phyloP scores from a whole-genome alignment of 2,329 filamentous ascomycete genomes.

The Aureobasidium subglaciale region DNA sequence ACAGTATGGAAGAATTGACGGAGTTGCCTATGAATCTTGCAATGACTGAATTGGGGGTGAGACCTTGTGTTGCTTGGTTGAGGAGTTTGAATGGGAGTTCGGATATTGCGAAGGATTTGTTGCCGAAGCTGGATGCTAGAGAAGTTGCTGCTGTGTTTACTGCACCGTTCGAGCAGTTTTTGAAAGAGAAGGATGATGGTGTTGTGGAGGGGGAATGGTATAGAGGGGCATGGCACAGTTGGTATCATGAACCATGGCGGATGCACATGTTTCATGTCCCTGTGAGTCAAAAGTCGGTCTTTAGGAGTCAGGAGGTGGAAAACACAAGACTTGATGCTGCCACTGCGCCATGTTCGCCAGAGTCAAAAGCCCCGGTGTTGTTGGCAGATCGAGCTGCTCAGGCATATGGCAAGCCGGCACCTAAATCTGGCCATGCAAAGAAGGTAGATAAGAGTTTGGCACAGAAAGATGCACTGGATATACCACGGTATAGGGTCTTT shows the following conservation, averaged over 20 bases:
- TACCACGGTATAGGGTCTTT: slow-evolving; percentile 67
- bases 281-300: slow-evolving; percentile 37
- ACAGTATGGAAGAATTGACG: slow-evolving; percentile 81
- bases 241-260: slow-evolving; percentile 70
- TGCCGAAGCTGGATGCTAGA: slow-evolving; percentile 71
- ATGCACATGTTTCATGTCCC: slow-evolving; percentile 93
- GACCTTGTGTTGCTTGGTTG: slow-evolving; percentile 55
- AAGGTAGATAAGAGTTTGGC: slow-evolving; percentile 24
- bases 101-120: slow-evolving; percentile 34
- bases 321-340: slow-evolving; percentile 12
- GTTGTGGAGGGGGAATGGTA: slow-evolving; percentile 63
- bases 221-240: slow-evolving; percentile 71
- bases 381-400: not conserved
- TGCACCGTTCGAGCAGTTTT: slow-evolving; percentile 78
- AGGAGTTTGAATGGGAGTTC: slow-evolving; percentile 53
- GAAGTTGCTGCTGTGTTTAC: slow-evolving; percentile 94
- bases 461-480: slow-evolving; percentile 22
- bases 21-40: slow-evolving; percentile 58
- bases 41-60: slow-evolving; percentile 43
- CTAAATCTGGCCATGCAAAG: slow-evolving; percentile 32
- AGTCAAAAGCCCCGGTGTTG: not conserved
- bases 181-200: slow-evolving; percentile 54
- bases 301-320: slow-evolving; percentile 2
- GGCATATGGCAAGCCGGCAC: not conserved
- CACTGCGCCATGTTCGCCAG: slow-evolving; percentile 7